Conservation (phyloP, 73 alveolate species). For the Durusdinium trenchii region DNA sequence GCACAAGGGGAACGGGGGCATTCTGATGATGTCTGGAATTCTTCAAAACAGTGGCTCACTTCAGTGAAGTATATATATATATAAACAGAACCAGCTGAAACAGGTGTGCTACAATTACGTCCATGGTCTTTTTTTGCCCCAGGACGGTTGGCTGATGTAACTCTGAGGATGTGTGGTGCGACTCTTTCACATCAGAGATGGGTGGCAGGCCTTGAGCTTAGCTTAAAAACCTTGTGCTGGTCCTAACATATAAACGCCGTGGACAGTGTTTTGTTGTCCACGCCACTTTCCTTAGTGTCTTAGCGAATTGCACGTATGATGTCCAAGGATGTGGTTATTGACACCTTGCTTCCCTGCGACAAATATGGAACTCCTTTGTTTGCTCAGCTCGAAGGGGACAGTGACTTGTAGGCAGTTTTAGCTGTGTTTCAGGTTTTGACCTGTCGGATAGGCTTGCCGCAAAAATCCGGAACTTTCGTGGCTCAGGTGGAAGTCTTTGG, state of each 20-base stretch:
- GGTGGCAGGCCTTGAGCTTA: constrained; percentile 14
- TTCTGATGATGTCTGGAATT: too few relatives aligned
- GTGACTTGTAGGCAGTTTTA: not conserved
- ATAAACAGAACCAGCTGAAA: too few relatives aligned
- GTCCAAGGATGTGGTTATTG: constrained; percentile 66
- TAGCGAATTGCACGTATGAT: not conserved
- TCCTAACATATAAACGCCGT: not conserved
- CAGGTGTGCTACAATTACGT: too few relatives aligned
- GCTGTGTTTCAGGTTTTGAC: not conserved
- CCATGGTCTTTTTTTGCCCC: too few relatives aligned
- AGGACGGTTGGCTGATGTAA: too few relatives aligned
- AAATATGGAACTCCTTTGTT: constrained; percentile 51
- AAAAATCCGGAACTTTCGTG: too few relatives aligned
- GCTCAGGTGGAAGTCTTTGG: constrained; percentile 81
- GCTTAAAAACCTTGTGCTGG: not conserved
- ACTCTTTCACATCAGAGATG: constrained; percentile 47
- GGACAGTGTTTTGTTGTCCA: not conserved
- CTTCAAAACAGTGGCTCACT: too few relatives aligned
- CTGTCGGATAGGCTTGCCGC: not conserved
- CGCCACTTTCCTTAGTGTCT: not conserved
- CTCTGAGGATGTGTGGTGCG: constrained; percentile 51
- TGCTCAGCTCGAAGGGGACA: constrained; percentile 79
- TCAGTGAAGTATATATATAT: too few relatives aligned
- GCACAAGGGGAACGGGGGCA: too few relatives aligned
- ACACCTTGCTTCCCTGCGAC: constrained; percentile 79